A percentile compares a stretch with the other conserved stretches of the same genome.
Conservation (phyloP, 345 rosid genomes). For the Streptanthus diversifolius region DNA sequence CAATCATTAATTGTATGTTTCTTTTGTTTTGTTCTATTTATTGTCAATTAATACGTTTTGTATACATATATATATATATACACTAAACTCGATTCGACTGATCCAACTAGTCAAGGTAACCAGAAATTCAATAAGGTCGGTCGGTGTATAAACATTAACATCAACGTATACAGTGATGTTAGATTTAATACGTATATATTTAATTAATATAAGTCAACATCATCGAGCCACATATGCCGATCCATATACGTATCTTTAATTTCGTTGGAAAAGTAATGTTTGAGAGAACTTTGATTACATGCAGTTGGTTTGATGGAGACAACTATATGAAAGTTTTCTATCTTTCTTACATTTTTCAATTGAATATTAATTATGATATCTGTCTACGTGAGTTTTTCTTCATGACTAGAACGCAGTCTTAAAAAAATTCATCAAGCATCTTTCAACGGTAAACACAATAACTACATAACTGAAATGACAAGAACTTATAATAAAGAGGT, state of each 20-base stretch:
- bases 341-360: background rate
- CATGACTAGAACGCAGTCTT: background rate
- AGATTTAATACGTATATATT: background rate
- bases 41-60: conserved; percentile 9
- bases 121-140: background rate
- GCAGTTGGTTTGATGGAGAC: conserved; percentile 9
- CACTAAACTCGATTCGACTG: background rate
- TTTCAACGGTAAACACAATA: conserved; percentile 14
- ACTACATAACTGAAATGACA: background rate
- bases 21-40: conserved; percentile 29
- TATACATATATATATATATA: background rate
- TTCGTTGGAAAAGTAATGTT: background rate
- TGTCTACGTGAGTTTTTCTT: background rate
- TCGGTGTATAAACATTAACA: conserved; percentile 1
- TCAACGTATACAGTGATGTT: background rate
- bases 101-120: background rate
- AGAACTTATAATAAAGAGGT: background rate
- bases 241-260: background rate
- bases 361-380: background rate
- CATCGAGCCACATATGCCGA: background rate
- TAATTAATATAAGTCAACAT: background rate
- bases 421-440: background rate
- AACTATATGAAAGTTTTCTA: background rate
- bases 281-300: background rate
- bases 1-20: conserved; percentile 18